Conservation (phyloP, 1,139 yeast species). For the Kluyveromyces sp. region DNA sequence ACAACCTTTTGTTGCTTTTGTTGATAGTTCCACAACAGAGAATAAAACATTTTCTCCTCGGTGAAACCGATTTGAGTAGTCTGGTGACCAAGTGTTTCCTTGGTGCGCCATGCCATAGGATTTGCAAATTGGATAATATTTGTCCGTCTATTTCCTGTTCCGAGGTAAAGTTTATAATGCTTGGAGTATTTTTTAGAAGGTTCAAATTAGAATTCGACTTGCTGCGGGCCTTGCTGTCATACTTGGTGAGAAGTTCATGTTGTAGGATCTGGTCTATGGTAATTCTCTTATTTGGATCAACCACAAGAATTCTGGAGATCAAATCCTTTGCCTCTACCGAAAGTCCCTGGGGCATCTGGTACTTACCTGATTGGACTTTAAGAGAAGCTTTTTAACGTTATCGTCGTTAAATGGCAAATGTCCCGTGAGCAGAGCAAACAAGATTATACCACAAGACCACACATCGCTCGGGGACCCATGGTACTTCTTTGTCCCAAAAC, state of each 20-base stretch:
- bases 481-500: slow-evolving; percentile 67
- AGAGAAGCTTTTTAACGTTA: slow-evolving; percentile 57
- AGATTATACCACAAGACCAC: slow-evolving; percentile 80
- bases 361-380: slow-evolving; percentile 72
- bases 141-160: slow-evolving; percentile 65
- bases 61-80: slow-evolving; percentile 52
- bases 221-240: slow-evolving; percentile 34
- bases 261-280: slow-evolving; percentile 60
- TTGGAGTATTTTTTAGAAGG: slow-evolving; percentile 19
- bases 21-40: slow-evolving; percentile 72
- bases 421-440: slow-evolving; percentile 71
- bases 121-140: slow-evolving; percentile 75
- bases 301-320: slow-evolving; percentile 71
- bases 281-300: slow-evolving; percentile 73
- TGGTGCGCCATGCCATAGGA: slow-evolving; percentile 84
- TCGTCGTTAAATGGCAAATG: slow-evolving; percentile 79
- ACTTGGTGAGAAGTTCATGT: slow-evolving; percentile 76
- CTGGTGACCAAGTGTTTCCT: slow-evolving; percentile 52
- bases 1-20: slow-evolving; percentile 49
- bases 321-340: slow-evolving; percentile 81
- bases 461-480: slow-evolving; percentile 81
- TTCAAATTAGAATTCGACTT: slow-evolving; percentile 29
- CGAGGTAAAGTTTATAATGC: slow-evolving; percentile 32
- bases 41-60: slow-evolving; percentile 86
- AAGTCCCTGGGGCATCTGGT: slow-evolving; percentile 64